Percentiles rank a stretch among this genome's conserved stretches.
Conservation (phyloP, 139 green algal genomes). For the Eudorina sp. region DNA sequence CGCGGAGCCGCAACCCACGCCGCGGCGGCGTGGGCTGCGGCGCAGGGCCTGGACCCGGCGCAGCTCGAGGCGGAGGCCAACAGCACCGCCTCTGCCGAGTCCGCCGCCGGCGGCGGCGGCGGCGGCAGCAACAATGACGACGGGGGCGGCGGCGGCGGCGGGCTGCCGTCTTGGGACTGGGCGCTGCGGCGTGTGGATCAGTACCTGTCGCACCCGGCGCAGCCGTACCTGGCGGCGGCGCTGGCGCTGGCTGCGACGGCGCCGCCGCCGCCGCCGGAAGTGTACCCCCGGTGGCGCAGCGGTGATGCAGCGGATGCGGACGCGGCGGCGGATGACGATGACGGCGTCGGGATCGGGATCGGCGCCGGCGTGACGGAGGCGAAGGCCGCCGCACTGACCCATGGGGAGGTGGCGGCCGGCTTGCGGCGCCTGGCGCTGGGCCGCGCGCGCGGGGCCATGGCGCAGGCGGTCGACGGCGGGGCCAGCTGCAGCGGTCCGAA, state of each 20-base stretch:
- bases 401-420: background rate
- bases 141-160: too few species aligned
- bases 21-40: background rate
- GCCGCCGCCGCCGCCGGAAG: background rate
- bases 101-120: too few species aligned
- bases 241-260: background rate
- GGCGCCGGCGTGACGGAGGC: too few species aligned
- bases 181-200: background rate
- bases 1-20: background rate
- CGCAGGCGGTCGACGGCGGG: background rate
- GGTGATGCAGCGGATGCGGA: too few species aligned
- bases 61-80: background rate
- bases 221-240: conserved; percentile 24
- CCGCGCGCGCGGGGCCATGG: background rate
- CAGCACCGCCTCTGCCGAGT: background rate
- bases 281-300: too few species aligned
- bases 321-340: background rate
- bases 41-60: background rate
- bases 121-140: background rate
- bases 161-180: conserved; percentile 18
- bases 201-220: background rate
- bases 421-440: background rate
- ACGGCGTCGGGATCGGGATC: too few species aligned
- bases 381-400: too few species aligned
- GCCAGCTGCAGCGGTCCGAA: conserved; percentile 37